Percentiles rank a stretch among this genome's conserved stretches.
Conservation (phyloP, 768 basidiomycete genomes). For the Hygrophoropsis aurantiaca region DNA sequence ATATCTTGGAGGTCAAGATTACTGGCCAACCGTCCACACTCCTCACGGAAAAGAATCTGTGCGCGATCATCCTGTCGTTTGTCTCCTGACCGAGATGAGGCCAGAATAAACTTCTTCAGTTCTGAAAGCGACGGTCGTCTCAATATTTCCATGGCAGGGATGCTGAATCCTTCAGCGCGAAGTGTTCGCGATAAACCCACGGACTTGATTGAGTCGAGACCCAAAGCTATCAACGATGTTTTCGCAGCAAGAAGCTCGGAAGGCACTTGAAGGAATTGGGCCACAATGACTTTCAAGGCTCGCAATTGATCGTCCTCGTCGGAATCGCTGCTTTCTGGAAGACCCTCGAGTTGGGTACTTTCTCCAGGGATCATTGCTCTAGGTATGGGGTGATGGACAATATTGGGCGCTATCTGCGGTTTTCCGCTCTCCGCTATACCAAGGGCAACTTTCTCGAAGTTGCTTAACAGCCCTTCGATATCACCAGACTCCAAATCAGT, state of each 20-base stretch:
- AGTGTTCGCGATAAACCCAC: slow-evolving; percentile 41
- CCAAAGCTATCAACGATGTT: slow-evolving; percentile 44
- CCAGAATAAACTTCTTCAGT: slow-evolving; percentile 5
- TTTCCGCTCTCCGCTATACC: slow-evolving; percentile 10
- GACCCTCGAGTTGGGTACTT: neutral
- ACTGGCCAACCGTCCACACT: neutral
- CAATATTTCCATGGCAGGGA: slow-evolving; percentile 40
- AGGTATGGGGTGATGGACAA: neutral
- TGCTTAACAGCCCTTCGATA: slow-evolving; percentile 19
- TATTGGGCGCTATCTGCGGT: neutral
- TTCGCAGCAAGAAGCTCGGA: slow-evolving; percentile 8
- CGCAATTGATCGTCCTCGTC: slow-evolving; percentile 3
- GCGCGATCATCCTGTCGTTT: neutral
- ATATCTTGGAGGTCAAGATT: slow-evolving; percentile 10
- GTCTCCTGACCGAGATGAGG: neutral
- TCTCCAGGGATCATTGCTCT: neutral
- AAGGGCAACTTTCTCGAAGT: slow-evolving; percentile 25
- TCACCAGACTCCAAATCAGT: slow-evolving; percentile 12
- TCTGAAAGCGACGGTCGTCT: slow-evolving; percentile 19
- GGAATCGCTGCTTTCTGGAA: neutral
- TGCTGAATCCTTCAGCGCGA: slow-evolving; percentile 28
- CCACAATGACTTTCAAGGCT: slow-evolving; percentile 14
- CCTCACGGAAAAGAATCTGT: slow-evolving; percentile 3
- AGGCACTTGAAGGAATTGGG: slow-evolving; percentile 15
- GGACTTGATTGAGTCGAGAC: slow-evolving; percentile 48